Percentiles rank a stretch among this genome's conserved stretches.
These are phyloP conservation scores for Andrographis paniculata DNA, from an alignment of 305 asterid species.

Conservation along the genomic window DNA sequence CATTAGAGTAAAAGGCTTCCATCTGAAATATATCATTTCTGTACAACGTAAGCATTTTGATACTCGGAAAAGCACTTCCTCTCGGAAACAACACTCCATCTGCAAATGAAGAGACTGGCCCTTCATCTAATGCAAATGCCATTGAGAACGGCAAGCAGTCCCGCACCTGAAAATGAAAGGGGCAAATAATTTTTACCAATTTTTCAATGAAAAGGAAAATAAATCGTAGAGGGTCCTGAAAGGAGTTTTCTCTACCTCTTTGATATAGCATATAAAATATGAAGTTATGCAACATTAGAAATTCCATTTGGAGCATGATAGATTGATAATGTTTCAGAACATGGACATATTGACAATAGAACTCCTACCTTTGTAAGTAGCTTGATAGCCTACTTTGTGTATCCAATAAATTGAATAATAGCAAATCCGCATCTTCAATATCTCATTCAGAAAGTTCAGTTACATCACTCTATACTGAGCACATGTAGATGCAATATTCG, in stretches of 20 bases:
- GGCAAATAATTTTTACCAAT: conserved; percentile 17
- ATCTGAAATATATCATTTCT: conserved; percentile 52
- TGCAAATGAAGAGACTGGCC: conserved; percentile 38
- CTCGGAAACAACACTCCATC: conserved; percentile 52
- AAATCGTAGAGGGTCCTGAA: not conserved
- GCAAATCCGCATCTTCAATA: conserved; percentile 2
- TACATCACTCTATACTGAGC: not conserved
- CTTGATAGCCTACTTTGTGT: not conserved
- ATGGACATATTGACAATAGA: not conserved
- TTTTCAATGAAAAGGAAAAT: conserved; percentile 12
- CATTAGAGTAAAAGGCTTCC: conserved; percentile 63
- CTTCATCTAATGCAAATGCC: conserved; percentile 62
- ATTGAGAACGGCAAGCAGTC: conserved; percentile 86
- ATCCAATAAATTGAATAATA: conserved; percentile 5
- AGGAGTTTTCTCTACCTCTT: no score
- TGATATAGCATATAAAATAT: no score
- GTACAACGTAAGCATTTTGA: conserved; percentile 55
- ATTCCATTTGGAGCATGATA: conserved; percentile 6
- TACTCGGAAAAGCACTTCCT: conserved; percentile 69
- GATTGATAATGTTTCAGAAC: not conserved
- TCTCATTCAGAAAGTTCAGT: conserved; percentile 7
- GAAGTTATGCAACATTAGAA: not conserved
- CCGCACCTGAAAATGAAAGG: conserved; percentile 60
- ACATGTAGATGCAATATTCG: not conserved
- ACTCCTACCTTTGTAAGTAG: not conserved